A percentile compares a stretch with the other conserved stretches of the same genome.
Conservation (phyloP, 1,284 basidiomycete species). For the Ceratobasidium papillatum region DNA sequence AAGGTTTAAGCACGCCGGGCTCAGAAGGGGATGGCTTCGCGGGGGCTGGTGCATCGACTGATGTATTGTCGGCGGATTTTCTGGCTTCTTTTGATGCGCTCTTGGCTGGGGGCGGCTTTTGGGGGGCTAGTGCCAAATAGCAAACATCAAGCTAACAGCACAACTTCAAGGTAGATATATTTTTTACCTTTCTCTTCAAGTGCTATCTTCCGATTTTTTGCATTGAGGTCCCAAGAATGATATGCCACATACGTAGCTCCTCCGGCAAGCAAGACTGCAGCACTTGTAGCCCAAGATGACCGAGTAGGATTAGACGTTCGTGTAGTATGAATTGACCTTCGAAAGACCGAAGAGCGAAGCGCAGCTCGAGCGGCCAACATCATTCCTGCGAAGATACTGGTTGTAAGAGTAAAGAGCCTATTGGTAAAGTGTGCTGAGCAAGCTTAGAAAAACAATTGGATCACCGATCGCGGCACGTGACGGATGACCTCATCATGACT, state of each 20-base stretch:
- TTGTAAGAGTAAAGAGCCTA: background rate
- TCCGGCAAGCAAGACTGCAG: background rate
- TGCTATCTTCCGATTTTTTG: background rate
- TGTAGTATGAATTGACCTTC: slow-evolving; percentile 7
- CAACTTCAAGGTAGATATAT: background rate
- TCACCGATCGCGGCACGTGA: slow-evolving; percentile 25
- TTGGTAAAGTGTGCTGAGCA: slow-evolving; percentile 1
- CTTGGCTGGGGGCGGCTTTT: background rate
- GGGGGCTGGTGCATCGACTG: slow-evolving; percentile 1
- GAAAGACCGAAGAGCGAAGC: background rate
- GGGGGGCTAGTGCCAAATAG: background rate
- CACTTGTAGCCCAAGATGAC: background rate
- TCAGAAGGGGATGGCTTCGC: slow-evolving; percentile 12
- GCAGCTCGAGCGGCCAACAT: slow-evolving; percentile 26
- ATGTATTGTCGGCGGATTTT: background rate
- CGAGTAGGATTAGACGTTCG: background rate
- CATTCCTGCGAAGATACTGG: background rate
- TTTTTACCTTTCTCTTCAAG: slow-evolving; percentile 1
- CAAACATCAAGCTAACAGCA: background rate
- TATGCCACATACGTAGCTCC: slow-evolving; percentile 21
- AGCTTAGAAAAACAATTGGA: slow-evolving; percentile 34
- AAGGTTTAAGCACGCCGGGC: slow-evolving; percentile 17
- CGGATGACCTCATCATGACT: background rate
- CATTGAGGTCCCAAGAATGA: background rate
- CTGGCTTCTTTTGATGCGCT: background rate